These are phyloP conservation scores for Salvia sclarea DNA, from an alignment of 305 asterid species.

Conservation along the genomic window DNA sequence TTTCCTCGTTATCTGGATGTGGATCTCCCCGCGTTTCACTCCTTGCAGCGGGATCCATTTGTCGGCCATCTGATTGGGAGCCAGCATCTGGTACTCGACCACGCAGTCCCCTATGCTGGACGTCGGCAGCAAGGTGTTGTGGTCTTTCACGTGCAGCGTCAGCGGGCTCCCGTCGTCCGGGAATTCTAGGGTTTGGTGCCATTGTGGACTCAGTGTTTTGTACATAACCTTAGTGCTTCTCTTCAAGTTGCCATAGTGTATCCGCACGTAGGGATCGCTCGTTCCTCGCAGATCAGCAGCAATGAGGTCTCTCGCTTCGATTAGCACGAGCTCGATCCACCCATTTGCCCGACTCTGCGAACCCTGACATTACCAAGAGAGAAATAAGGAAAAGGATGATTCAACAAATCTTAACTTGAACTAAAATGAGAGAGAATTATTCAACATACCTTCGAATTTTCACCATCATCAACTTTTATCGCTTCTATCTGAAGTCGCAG, in stretches of 20 bases:
- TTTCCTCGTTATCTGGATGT: constrained; percentile 77
- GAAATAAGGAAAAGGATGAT: neutral
- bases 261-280: constrained; percentile 94
- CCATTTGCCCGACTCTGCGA: constrained; percentile 56
- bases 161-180: constrained; percentile 88
- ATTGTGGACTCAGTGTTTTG: constrained; percentile 79
- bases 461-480: constrained; percentile 51
- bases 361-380: constrained; percentile 49
- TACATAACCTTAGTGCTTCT: constrained; percentile 81
- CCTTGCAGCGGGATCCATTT: constrained; percentile 98
- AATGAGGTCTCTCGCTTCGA: constrained; percentile 90
- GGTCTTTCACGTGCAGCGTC: constrained; percentile 85
- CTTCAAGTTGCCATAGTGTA: constrained; percentile 87
- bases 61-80: constrained; percentile 89
- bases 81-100: constrained; percentile 82
- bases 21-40: constrained; percentile 88
- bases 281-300: constrained; percentile 99
- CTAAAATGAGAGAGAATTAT: too few relatives aligned
- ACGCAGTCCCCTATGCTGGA: constrained; percentile 84
- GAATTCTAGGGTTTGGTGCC: constrained; percentile 96
- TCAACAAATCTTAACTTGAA: too few relatives aligned
- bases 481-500: constrained; percentile 87
- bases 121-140: constrained; percentile 75
- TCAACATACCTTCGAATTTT: constrained; percentile 63
- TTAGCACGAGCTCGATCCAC: constrained; percentile 88